A percentile compares a stretch with the other conserved stretches of the same genome.
Conservation (phyloP, 2,329 filamentous ascomycete species). For the Pseudocercospora pini-densiflorae region DNA sequence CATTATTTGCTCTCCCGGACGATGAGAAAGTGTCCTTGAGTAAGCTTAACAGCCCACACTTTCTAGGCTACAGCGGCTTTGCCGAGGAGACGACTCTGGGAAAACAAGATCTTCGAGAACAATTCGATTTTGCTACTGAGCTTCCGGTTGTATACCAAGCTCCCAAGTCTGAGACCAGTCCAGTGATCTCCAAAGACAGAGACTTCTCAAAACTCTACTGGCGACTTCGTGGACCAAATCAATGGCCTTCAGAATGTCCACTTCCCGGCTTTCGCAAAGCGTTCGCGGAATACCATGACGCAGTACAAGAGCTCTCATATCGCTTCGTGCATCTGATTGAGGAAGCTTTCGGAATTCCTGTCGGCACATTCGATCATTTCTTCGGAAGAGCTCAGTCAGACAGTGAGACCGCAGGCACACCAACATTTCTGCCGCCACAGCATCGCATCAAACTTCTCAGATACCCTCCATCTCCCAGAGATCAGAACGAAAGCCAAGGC, state of each 20-base stretch:
- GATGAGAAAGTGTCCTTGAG: slow-evolving; percentile 48
- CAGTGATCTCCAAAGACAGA: slow-evolving; percentile 51
- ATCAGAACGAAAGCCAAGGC: slow-evolving; percentile 48
- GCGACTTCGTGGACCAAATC: slow-evolving; percentile 46
- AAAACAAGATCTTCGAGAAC: slow-evolving; percentile 58
- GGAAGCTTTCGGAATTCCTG: slow-evolving; percentile 57
- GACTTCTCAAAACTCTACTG: slow-evolving; percentile 47
- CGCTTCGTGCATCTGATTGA: slow-evolving; percentile 62
- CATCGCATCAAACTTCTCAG: slow-evolving; percentile 64
- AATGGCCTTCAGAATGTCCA: slow-evolving; percentile 40
- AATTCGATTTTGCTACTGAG: slow-evolving; percentile 64
- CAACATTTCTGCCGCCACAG: slow-evolving; percentile 45
- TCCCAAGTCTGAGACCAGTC: background rate
- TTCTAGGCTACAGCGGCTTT: slow-evolving; percentile 62
- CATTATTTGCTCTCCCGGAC: slow-evolving; percentile 49
- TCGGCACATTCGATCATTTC: slow-evolving; percentile 53
- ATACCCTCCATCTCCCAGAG: slow-evolving; percentile 49
- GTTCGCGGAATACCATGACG: slow-evolving; percentile 53
- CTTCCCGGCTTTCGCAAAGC: slow-evolving; percentile 41
- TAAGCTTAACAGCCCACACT: slow-evolving; percentile 61
- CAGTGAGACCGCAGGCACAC: background rate
- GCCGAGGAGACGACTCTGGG: slow-evolving; percentile 63
- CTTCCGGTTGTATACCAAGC: slow-evolving; percentile 36
- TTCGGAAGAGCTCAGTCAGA: slow-evolving; percentile 44
- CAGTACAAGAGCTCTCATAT: slow-evolving; percentile 56